phyloP scores from a whole-genome alignment of 2,329 filamentous ascomycete species.

The Colletotrichum siamense region DNA sequence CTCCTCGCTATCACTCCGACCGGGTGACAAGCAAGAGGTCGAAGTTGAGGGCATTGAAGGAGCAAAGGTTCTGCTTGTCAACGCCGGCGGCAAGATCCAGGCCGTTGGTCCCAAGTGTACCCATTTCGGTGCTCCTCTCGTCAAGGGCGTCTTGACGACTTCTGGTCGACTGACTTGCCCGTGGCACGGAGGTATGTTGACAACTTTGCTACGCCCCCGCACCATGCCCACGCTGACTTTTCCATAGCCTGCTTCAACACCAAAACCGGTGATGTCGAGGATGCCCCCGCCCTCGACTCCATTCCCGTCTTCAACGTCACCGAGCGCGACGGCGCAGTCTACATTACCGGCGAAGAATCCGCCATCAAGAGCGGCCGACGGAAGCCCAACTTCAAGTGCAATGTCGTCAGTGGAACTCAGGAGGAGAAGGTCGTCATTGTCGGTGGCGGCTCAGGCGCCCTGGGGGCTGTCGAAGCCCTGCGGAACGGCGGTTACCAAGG shows the following conservation, averaged over 20 bases:
- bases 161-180: conserved; percentile 89
- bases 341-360: conserved; percentile 80
- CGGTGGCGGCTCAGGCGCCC: conserved; percentile 83
- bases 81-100: conserved; percentile 76
- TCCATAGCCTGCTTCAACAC: conserved; percentile 86
- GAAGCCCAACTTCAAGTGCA: conserved; percentile 76
- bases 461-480: conserved; percentile 83
- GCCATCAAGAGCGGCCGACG: conserved; percentile 79
- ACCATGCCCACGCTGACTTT: not conserved
- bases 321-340: conserved; percentile 83
- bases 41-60: conserved; percentile 89
- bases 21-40: conserved; percentile 84
- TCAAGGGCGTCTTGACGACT: conserved; percentile 82
- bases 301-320: conserved; percentile 81
- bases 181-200: conserved; percentile 84
- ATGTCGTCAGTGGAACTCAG: conserved; percentile 48
- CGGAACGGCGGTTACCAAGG: conserved; percentile 83
- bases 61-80: conserved; percentile 86
- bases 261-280: conserved; percentile 89
- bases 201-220: not conserved
- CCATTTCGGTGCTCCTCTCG: conserved; percentile 91
- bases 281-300: conserved; percentile 89
- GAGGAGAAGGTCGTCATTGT: conserved; percentile 80
- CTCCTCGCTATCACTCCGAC: conserved; percentile 74
- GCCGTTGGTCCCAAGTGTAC: conserved; percentile 85